Conservation (phyloP, 768 basidiomycete species). For the Kwoniella mangroviensis region DNA sequence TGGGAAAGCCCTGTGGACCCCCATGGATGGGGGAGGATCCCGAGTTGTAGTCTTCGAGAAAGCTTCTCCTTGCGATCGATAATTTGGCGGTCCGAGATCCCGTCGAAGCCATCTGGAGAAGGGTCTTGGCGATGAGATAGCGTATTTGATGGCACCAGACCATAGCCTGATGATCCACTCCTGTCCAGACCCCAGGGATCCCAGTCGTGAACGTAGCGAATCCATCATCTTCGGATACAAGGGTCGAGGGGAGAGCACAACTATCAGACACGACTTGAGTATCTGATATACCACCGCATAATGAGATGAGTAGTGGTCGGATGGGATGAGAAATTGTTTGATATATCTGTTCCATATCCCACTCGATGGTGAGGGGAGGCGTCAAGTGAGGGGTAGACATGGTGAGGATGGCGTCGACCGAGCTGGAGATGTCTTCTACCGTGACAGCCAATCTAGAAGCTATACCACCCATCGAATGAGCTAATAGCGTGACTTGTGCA, state of each 20-base stretch:
- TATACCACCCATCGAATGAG: conserved; percentile 97
- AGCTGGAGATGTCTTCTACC: neutral
- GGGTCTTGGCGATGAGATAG: conserved; percentile 79
- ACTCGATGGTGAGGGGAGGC: conserved; percentile 86
- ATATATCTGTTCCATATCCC: conserved; percentile 77
- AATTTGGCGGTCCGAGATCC: conserved; percentile 3
- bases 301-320: conserved; percentile 70
- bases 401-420: conserved; percentile 68
- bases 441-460: conserved; percentile 77
- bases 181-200: conserved; percentile 90
- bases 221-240: conserved; percentile 63
- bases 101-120: conserved; percentile 63
- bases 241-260: conserved; percentile 66
- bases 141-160: conserved; percentile 99
- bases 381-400: conserved; percentile 91
- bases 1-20: neutral
- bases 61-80: conserved; percentile 6
- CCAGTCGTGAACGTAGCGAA: conserved; percentile 76
- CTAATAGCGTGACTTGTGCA: conserved; percentile 71
- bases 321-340: conserved; percentile 58
- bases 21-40: neutral
- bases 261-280: conserved; percentile 89
- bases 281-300: conserved; percentile 92
- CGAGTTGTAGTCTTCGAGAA: conserved; percentile 5
- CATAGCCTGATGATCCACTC: conserved; percentile 93